Base-by-base conservation (phyloP, 495 filamentous ascomycete species). In the Pyrenopolyporus hunteri region DNA sequence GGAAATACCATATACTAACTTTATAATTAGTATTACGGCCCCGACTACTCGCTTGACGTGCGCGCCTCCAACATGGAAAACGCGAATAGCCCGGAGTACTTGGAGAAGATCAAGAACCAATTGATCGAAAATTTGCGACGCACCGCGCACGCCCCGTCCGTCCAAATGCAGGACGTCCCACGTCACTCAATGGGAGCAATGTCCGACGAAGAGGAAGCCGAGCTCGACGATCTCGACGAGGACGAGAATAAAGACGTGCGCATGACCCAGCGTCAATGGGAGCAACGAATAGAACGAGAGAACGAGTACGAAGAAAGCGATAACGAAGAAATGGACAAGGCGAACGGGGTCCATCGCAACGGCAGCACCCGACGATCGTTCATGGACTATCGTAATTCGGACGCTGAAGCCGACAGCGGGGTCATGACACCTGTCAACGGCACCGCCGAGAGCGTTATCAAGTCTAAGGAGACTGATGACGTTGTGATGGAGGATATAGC, bases 1-100 rank as follows among this genome's bases (percentile, higher is more conserved):
- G 11, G 3, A 14, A n/a, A n/a, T 14, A 20, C 11, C 19, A 37
- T 57, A 52, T 62, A 33, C 75, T 81, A 68, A 82, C 44, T 7
- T 1, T 1, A 9, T 6, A 8, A 16, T 13, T 37, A 97, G 90
- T 98, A 99, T 68, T 99, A 97, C 67, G 93, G 89, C 6, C 94
- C 94, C 0, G 94, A 99, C 67, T 99, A 94, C 70, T 89, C 96
- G 71, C 84, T 99, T 22, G 89, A 98, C 68, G 94, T 99, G 13
- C 89, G 92, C 10, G 84, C 94, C 7, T 96, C 92, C 2, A 99
- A 99, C 63, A 99, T 98, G 94, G 94, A 99, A 71, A 99, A 99
- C 66, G 91, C 93, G 13, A 99, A 99, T 70, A 92, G 90, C 25
- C 82, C 79, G 57, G 94, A 98, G 66, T 99, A 99, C 58, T 83